Base-by-base conservation (phyloP, 148 eudicot species). In the Dysphania ambrosioides region DNA sequence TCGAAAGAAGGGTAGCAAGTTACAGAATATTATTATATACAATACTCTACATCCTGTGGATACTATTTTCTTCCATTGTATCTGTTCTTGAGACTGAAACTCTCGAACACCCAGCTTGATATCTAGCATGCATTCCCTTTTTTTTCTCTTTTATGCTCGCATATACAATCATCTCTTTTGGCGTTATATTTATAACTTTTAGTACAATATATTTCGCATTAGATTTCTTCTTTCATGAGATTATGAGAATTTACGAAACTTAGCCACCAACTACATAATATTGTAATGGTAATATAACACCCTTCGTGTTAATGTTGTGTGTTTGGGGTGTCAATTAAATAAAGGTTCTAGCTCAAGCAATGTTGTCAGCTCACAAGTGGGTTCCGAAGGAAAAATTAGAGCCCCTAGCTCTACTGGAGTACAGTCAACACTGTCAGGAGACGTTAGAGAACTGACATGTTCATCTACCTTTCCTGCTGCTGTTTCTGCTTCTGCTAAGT, bases 241-340 rank as follows among this genome's bases (percentile, higher is more conserved):
- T n/a, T n/a, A n/a, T n/a, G n/a, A 26, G 51, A 55, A 12, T 36
- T 30, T 23, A 15, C 44, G 40, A 38, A 32, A 41, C 13, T 6
- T 21, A 15, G 59, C 27, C 4, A 34, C 38, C 15, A 9, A 8
- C 23, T 27, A 29, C 40, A 27, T 26, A 16, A n/a, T n/a, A 11
- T 30, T 32, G 7, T 15, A 23, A 66, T 68, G 27, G 31, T 15
- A 3, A 1, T 68, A 35, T 30, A 66, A 59, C 70, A 35, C 12
- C 18, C 23, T 42, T n/a, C n/a, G n/a, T 34, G 44, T 55, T 75
- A 23, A 30, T 30, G 66, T 42, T 32, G 55, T 32, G 56, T 47
- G 35, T 75, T 51, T 80, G 41, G 19, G 41, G 67, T 29, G 56
- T 51, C 81, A 95, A 97, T 72, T 81, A 74, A 92, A 83, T 80